phyloP scores from a whole-genome alignment of 2,329 filamentous ascomycete genomes.

The Raffaelea ambrosiae region DNA sequence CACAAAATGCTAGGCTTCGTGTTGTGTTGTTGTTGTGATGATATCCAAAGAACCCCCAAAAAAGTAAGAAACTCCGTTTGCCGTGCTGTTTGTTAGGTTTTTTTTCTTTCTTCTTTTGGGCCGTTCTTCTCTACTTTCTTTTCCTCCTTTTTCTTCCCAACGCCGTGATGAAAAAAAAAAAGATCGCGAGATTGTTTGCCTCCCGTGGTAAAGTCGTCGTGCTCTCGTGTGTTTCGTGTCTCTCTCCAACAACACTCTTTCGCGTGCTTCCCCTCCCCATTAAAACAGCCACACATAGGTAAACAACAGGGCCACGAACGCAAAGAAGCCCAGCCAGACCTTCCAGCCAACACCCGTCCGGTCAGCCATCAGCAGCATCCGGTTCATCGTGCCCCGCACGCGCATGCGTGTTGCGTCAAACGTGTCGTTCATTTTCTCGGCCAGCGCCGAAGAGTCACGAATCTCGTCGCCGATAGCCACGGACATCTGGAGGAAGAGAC shows the following conservation, averaged over 20 bases:
- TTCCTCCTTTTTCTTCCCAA: too few species aligned
- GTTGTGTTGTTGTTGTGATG: too few species aligned
- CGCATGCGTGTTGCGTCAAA: slow-evolving; percentile 80
- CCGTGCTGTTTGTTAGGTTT: background rate
- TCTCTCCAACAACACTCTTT: too few species aligned
- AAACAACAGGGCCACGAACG: slow-evolving; percentile 73
- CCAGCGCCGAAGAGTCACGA: slow-evolving; percentile 75
- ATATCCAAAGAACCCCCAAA: too few species aligned
- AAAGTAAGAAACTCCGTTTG: background rate
- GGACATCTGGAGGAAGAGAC: slow-evolving; percentile 77
- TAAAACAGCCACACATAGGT: slow-evolving; percentile 87
- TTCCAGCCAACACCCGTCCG: slow-evolving; percentile 92
- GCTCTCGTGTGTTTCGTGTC: too few species aligned
- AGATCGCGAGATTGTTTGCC: too few species aligned
- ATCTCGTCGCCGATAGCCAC: slow-evolving; percentile 93
- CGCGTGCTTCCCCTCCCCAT: slow-evolving; percentile 15
- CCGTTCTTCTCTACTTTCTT: too few species aligned
- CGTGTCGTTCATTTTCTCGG: slow-evolving; percentile 91
- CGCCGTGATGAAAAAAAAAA: too few species aligned
- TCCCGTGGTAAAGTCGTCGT: too few species aligned
- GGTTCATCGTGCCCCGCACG: slow-evolving; percentile 87
- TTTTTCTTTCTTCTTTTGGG: too few species aligned
- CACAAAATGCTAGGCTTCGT: too few species aligned
- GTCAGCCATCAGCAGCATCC: slow-evolving; percentile 94
- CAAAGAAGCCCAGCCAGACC: slow-evolving; percentile 86